A percentile compares a stretch with the other conserved stretches of the same genome.
phyloP scores from a whole-genome alignment of 78 protist genomes.

The Emiliania huxleyi region DNA sequence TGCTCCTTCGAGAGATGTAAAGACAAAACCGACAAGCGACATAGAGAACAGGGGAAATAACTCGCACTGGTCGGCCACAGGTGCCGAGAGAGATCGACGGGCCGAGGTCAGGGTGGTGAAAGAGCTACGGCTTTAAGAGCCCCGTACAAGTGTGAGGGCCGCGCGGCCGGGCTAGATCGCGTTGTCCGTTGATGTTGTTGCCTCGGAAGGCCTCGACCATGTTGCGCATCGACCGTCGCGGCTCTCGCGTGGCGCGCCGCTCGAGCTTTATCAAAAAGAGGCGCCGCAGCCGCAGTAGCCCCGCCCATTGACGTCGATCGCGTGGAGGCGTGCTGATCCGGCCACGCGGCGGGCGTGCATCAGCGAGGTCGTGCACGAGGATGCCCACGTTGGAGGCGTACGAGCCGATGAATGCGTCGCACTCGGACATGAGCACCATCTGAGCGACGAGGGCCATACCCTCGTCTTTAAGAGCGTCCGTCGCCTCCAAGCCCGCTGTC shows the following conservation, averaged over 20 bases:
- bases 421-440: background rate
- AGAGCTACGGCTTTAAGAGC: too few species aligned
- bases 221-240: background rate
- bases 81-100: too few species aligned
- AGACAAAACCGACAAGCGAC: too few species aligned
- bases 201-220: background rate
- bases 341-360: background rate
- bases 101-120: too few species aligned
- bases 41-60: too few species aligned
- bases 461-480: background rate
- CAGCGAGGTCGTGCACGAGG: background rate
- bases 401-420: background rate
- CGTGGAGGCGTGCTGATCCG: background rate
- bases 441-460: background rate
- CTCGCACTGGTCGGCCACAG: too few species aligned
- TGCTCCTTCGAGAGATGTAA: too few species aligned
- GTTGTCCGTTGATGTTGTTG: background rate
- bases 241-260: background rate
- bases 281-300: background rate
- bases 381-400: background rate
- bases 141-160: too few species aligned
- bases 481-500: too few species aligned
- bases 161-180: too few species aligned
- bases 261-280: background rate
- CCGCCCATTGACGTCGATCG: background rate